Conservation (phyloP, 306 rosid genomes). For the Cajanus cajan region DNA sequence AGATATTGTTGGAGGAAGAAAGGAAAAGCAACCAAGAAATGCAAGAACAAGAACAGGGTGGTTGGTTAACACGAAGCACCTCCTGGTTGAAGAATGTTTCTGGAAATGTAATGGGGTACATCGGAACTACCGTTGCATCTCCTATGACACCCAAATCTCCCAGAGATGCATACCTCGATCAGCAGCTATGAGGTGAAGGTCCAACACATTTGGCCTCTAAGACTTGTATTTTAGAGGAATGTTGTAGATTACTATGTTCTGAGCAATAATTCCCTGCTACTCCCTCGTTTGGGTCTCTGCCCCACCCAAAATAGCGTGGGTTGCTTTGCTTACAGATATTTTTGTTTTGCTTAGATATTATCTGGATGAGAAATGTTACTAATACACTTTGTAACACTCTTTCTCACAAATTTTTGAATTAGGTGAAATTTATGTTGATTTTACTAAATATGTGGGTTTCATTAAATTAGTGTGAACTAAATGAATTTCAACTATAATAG, state of each 20-base stretch:
- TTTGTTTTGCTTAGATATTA: neutral
- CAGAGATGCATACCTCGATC: slow-evolving; percentile 67
- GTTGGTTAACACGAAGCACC: slow-evolving; percentile 92
- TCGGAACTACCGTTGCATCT: slow-evolving; percentile 48
- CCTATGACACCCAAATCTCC: slow-evolving; percentile 62
- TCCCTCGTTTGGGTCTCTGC: slow-evolving; percentile 12
- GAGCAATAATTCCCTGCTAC: neutral
- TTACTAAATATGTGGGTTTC: neutral
- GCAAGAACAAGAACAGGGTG: slow-evolving; percentile 60
- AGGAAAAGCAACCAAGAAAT: slow-evolving; percentile 61
- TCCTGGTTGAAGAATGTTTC: slow-evolving; percentile 78
- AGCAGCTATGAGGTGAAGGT: slow-evolving; percentile 57
- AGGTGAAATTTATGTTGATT: neutral
- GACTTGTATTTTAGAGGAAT: slow-evolving; percentile 20
- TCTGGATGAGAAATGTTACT: neutral
- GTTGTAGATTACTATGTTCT: slow-evolving; percentile 8
- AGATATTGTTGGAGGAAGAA: slow-evolving; percentile 80
- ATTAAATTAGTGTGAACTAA: neutral
- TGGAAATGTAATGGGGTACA: slow-evolving; percentile 56
- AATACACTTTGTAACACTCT: neutral
- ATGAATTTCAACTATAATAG: neutral
- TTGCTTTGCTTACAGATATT: slow-evolving; percentile 14
- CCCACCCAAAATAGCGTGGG: neutral
- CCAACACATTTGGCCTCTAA: neutral
- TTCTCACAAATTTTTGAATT: neutral